phyloP scores from a whole-genome alignment of 1,284 basidiomycete species.

The Pterula multifida region DNA sequence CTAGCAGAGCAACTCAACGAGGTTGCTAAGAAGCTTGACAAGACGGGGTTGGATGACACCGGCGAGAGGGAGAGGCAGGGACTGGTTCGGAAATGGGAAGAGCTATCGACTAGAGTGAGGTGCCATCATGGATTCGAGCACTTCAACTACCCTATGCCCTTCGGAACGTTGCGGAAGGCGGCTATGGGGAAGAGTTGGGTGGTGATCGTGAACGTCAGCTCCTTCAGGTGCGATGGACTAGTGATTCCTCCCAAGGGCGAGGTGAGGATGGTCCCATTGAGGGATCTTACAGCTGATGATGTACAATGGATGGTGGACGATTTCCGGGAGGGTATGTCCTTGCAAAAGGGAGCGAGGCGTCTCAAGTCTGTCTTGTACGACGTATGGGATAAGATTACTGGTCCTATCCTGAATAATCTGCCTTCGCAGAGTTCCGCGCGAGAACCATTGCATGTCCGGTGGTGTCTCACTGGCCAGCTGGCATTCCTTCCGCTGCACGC shows the following conservation, averaged over 20 bases:
- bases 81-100: background rate
- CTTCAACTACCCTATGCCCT: background rate
- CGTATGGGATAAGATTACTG: background rate
- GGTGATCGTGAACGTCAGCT: background rate
- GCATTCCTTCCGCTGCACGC: background rate
- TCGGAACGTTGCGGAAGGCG: background rate
- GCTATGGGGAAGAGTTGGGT: background rate
- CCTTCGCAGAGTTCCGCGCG: background rate
- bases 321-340: background rate
- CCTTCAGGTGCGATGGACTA: background rate
- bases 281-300: background rate
- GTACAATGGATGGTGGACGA: background rate
- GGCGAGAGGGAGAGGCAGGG: background rate
- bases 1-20: background rate
- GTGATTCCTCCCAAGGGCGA: background rate
- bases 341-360: background rate
- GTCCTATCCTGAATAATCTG: background rate
- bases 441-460: background rate
- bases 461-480: background rate
- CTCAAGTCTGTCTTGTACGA: background rate
- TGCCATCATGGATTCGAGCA: background rate
- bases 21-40: background rate
- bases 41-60: background rate
- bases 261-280: background rate
- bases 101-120: background rate